Evolutionary conservation across 768 basidiomycete genomes (phyloP).

Genomic region (Leucogyrophana mollusca): DNA sequence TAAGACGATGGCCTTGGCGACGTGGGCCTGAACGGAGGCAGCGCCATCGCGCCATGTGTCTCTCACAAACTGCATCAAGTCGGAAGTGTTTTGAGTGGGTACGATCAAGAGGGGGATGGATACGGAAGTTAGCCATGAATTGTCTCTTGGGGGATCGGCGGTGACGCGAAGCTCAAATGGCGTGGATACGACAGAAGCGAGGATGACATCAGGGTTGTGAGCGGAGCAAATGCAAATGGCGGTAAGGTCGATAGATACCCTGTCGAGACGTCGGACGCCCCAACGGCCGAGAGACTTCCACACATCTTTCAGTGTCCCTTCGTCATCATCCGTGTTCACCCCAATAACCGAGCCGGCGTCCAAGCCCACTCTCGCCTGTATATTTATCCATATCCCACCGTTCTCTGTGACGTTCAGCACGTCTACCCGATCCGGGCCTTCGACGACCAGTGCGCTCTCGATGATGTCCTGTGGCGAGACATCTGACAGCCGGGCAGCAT

Average conservation of each 20-base stretch:
- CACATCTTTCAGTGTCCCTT: conserved; percentile 43
- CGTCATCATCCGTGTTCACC: conserved; percentile 43
- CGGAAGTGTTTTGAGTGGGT: conserved; percentile 52
- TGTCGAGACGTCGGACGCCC: conserved; percentile 56
- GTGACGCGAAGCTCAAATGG: conserved; percentile 57
- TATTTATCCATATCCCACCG: conserved; percentile 57
- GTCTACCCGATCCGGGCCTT: conserved; percentile 61
- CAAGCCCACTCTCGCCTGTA: conserved; percentile 61
- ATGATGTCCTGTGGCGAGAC: conserved; percentile 60
- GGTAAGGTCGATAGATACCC: conserved; percentile 54
- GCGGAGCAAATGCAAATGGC: conserved; percentile 49
- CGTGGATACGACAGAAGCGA: conserved; percentile 47
- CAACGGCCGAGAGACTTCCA: conserved; percentile 73
- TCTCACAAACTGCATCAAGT: conserved; percentile 48
- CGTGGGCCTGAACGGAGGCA: conserved; percentile 42
- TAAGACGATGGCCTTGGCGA: conserved; percentile 40
- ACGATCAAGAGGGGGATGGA: conserved; percentile 48
- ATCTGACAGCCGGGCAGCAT: conserved; percentile 53
- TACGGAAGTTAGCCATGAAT: conserved; percentile 58
- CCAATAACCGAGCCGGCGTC: conserved; percentile 64
- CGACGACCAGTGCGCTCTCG: conserved; percentile 50
- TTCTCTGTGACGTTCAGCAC: conserved; percentile 59
- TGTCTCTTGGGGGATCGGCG: conserved; percentile 33
- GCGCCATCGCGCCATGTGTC: conserved; percentile 58
- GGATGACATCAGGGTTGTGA: conserved; percentile 34